phyloP scores from a whole-genome alignment of 768 basidiomycete genomes.

The Wakefieldia striispora region DNA sequence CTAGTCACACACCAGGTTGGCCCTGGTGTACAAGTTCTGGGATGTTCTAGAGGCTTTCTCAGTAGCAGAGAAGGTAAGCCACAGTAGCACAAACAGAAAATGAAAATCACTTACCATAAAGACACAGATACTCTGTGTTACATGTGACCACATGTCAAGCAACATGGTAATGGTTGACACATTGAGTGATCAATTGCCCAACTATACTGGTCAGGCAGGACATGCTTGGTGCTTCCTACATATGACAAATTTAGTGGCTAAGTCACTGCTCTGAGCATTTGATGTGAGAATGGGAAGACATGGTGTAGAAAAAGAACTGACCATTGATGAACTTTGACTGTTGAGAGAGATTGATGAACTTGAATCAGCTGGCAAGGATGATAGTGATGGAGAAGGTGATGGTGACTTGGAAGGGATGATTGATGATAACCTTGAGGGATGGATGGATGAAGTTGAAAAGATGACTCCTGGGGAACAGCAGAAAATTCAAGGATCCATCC shows the following conservation, averaged over 20 bases:
- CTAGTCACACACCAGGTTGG: background rate
- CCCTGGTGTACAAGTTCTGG: conserved; percentile 24
- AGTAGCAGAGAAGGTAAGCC: conserved; percentile 27
- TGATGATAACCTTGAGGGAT: too few species aligned
- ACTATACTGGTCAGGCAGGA: conserved; percentile 13
- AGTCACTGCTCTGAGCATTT: conserved; percentile 33
- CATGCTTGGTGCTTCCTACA: conserved; percentile 22
- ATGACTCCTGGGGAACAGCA: too few species aligned
- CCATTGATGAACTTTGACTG: background rate
- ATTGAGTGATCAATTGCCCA: too few species aligned
- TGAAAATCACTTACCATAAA: background rate
- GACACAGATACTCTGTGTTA: background rate
- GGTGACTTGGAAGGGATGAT: too few species aligned
- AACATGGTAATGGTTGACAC: conserved; percentile 19
- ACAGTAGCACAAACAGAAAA: too few species aligned
- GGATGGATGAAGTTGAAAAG: too few species aligned
- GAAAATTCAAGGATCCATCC: too few species aligned
- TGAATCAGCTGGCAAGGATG: too few species aligned
- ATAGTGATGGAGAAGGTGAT: too few species aligned
- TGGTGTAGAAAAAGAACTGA: too few species aligned
- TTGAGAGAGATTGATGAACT: background rate
- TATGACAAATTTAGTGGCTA: conserved; percentile 32
- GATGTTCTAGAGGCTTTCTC: conserved; percentile 27
- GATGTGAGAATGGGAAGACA: conserved; percentile 21
- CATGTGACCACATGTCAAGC: conserved; percentile 24